These are phyloP conservation scores for Cladophialophora yegresii DNA, from an alignment of 2,329 filamentous ascomycete genomes.

Conservation along the genomic window DNA sequence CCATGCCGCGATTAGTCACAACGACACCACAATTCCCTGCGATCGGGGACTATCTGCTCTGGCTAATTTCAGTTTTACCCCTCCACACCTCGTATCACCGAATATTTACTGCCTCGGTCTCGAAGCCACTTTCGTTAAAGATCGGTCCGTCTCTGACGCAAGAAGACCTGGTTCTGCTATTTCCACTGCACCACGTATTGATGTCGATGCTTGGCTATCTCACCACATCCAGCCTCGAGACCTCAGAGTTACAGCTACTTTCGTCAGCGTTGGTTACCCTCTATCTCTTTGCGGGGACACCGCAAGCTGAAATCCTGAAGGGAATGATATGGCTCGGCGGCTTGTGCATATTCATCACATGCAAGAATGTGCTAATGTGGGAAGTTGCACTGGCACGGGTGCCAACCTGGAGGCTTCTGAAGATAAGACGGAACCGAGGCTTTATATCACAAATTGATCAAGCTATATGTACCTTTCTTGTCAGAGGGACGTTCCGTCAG, in stretches of 20 bases:
- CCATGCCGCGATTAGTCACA: constrained; percentile 72
- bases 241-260: constrained; percentile 83
- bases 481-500: constrained; percentile 9
- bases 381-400: constrained; percentile 83
- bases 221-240: constrained; percentile 83
- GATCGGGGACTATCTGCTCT: constrained; percentile 69
- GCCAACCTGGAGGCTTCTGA: constrained; percentile 79
- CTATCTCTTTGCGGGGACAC: constrained; percentile 72
- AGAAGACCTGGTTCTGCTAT: constrained; percentile 67
- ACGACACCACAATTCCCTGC: constrained; percentile 59
- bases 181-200: constrained; percentile 79
- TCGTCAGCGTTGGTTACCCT: constrained; percentile 81
- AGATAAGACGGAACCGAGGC: constrained; percentile 17
- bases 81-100: constrained; percentile 42
- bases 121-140: constrained; percentile 23
- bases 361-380: constrained; percentile 74
- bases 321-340: constrained; percentile 84
- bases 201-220: constrained; percentile 73
- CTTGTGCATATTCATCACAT: constrained; percentile 70
- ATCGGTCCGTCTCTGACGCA: constrained; percentile 46
- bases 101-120: not conserved
- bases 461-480: constrained; percentile 20
- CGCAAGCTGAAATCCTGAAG: constrained; percentile 83
- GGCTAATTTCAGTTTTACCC: constrained; percentile 73
- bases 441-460: constrained; percentile 27